A percentile compares a stretch with the other conserved stretches of the same genome.
Evolutionary conservation across 257 asterid genomes (phyloP).

Genomic region (Solanum ossicruentum): DNA sequence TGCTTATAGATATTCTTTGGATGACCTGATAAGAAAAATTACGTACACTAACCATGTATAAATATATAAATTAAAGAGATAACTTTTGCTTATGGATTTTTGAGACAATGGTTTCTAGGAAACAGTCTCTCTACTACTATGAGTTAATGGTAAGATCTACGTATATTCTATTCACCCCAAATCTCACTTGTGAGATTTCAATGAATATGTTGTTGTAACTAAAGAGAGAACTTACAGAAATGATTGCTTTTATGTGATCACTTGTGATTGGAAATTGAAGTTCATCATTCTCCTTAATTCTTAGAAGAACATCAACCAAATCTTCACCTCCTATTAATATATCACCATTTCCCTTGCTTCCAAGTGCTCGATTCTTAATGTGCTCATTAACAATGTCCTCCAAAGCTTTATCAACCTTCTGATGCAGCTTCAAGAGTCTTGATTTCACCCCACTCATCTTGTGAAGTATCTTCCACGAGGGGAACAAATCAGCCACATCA

Average conservation of each 20-base stretch:
- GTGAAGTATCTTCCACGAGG: background rate
- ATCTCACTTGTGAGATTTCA: too few species aligned
- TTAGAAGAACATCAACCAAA: slow-evolving; percentile 11
- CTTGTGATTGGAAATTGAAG: background rate
- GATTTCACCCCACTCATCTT: background rate
- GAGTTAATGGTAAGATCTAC: too few species aligned
- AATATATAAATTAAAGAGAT: background rate
- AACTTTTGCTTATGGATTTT: too few species aligned
- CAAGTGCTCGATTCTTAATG: background rate
- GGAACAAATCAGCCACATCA: slow-evolving; percentile 12
- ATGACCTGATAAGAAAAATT: background rate
- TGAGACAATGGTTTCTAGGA: too few species aligned
- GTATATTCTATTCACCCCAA: too few species aligned
- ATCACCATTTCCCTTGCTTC: background rate
- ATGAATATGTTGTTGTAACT: background rate
- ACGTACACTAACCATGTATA: background rate
- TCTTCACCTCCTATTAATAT: slow-evolving; percentile 1
- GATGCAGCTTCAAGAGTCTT: background rate
- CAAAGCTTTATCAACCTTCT: background rate
- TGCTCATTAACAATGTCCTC: slow-evolving; percentile 8
- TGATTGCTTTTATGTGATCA: slow-evolving; percentile 8
- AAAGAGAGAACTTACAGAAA: background rate
- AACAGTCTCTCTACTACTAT: too few species aligned
- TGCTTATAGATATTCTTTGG: background rate
- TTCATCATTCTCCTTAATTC: background rate